A percentile compares a stretch with the other conserved stretches of the same genome.
These are phyloP conservation scores for Penicillium oxalicum DNA, from an alignment of 2,329 filamentous ascomycete species.

Conservation along the genomic window DNA sequence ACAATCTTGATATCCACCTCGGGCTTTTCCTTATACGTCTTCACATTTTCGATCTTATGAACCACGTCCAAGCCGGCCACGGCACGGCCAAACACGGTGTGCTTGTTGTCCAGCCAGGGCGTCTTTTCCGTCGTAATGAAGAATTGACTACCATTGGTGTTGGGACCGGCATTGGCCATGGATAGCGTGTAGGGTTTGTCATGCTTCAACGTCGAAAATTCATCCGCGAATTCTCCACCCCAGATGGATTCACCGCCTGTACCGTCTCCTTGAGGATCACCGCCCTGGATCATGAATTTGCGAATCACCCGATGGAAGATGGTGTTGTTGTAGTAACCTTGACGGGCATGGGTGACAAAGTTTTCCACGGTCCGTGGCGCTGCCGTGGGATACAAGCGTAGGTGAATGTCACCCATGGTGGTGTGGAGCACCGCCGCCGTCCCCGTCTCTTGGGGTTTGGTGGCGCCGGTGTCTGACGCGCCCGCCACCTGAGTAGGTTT, in stretches of 20 bases:
- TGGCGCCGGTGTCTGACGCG: slow-evolving; percentile 43
- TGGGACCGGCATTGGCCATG: slow-evolving; percentile 95
- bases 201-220: slow-evolving; percentile 84
- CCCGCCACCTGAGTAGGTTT: slow-evolving; percentile 63
- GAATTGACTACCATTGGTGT: slow-evolving; percentile 94
- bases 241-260: slow-evolving; percentile 89
- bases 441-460: slow-evolving; percentile 65
- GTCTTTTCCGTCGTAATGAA: slow-evolving; percentile 98
- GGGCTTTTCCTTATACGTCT: slow-evolving; percentile 85
- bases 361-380: slow-evolving; percentile 96
- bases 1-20: slow-evolving; percentile 97
- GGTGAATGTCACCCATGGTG: slow-evolving; percentile 85
- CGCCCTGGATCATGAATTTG: slow-evolving; percentile 94
- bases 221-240: slow-evolving; percentile 88
- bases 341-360: slow-evolving; percentile 84
- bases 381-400: slow-evolving; percentile 86
- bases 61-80: slow-evolving; percentile 89
- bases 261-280: slow-evolving; percentile 80
- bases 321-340: slow-evolving; percentile 93
- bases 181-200: slow-evolving; percentile 94
- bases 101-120: slow-evolving; percentile 91
- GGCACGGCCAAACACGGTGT: slow-evolving; percentile 90
- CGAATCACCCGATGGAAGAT: slow-evolving; percentile 96
- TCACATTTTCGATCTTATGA: slow-evolving; percentile 88
- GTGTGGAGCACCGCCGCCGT: slow-evolving; percentile 83